Evolutionary conservation across 306 rosid species (phyloP).

Genomic region (Oxytropis ochrocephala): DNA sequence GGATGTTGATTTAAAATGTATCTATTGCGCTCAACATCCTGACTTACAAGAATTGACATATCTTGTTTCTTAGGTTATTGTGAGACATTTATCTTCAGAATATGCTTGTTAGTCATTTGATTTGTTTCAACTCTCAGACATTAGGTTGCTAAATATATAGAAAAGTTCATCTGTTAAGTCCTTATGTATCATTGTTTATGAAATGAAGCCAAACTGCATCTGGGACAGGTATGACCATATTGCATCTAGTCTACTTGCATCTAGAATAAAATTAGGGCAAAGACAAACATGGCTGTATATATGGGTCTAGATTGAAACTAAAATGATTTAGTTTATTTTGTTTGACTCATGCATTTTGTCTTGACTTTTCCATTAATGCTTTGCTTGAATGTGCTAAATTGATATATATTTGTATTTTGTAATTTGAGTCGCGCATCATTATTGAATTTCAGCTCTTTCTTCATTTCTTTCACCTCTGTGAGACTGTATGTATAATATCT

Average conservation of each 20-base stretch:
- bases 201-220: background rate
- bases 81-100: background rate
- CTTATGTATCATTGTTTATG: background rate
- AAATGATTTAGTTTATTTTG: too few species aligned
- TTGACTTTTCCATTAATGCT: too few species aligned
- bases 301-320: background rate
- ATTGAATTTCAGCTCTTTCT: too few species aligned
- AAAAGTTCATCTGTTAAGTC: background rate
- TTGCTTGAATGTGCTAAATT: too few species aligned
- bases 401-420: too few species aligned
- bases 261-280: background rate
- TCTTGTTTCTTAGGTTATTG: conserved; percentile 11
- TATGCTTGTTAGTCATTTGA: background rate
- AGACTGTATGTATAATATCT: too few species aligned
- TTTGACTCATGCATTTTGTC: too few species aligned
- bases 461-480: too few species aligned
- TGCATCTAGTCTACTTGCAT: too few species aligned
- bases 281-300: background rate
- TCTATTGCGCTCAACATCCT: background rate
- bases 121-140: conserved; percentile 11
- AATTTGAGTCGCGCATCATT: too few species aligned
- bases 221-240: background rate
- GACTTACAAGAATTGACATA: background rate
- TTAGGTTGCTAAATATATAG: background rate
- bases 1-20: background rate